phyloP scores from a whole-genome alignment of 768 basidiomycete genomes.

The Mycena albidolilacea region DNA sequence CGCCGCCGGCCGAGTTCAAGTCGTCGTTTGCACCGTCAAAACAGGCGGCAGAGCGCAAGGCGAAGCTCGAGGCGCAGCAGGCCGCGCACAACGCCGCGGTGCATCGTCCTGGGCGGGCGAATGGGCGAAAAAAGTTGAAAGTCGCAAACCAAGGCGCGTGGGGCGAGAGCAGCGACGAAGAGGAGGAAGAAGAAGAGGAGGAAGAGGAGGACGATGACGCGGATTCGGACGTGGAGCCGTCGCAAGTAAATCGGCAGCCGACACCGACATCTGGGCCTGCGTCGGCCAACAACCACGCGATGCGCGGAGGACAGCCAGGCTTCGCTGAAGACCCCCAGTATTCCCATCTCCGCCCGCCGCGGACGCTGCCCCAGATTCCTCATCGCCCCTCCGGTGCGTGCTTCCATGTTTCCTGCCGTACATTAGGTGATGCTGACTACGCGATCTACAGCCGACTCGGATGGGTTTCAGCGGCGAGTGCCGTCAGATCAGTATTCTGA shows the following conservation, averaged over 20 bases:
- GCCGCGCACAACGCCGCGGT: constrained; percentile 85
- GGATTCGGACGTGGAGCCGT: constrained; percentile 70
- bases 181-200: constrained; percentile 89
- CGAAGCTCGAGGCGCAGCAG: constrained; percentile 87
- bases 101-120: constrained; percentile 79
- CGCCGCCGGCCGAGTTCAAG: constrained; percentile 63
- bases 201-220: constrained; percentile 82
- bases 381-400: constrained; percentile 61
- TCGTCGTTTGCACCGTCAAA: constrained; percentile 93
- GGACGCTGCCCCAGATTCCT: constrained; percentile 78
- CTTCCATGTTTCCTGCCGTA: constrained; percentile 28
- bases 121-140: constrained; percentile 73
- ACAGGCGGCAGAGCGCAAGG: constrained; percentile 87
- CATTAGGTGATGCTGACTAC: constrained; percentile 32
- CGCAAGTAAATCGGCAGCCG: constrained; percentile 46
- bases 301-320: constrained; percentile 45
- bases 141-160: constrained; percentile 72
- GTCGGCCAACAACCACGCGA: constrained; percentile 46
- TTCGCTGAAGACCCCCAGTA: constrained; percentile 51
- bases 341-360: constrained; percentile 69
- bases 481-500: constrained; percentile 69
- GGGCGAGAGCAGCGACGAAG: constrained; percentile 83
- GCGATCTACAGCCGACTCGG: constrained; percentile 56
- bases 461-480: constrained; percentile 57
- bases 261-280: constrained; percentile 44